Evolutionary conservation across 768 basidiomycete species (phyloP).

Genomic region (Coprinellus micaceus): DNA sequence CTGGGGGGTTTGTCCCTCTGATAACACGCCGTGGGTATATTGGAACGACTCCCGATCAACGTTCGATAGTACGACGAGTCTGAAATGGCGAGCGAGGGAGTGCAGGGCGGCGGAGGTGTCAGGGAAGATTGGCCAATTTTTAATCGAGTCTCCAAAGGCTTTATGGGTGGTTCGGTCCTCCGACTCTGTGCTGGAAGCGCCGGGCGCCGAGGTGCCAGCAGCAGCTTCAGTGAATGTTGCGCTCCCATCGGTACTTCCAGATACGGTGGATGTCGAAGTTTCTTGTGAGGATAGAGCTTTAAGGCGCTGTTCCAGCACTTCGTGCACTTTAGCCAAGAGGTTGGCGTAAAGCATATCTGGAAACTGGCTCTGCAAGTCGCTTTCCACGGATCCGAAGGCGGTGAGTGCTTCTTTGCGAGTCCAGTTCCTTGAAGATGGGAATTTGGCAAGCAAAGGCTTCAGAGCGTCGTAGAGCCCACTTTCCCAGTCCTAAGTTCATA

Average conservation of each 20-base stretch:
- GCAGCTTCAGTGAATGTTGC: too few species aligned
- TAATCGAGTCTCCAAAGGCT: conserved; percentile 59
- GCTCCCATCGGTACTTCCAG: conserved; percentile 13
- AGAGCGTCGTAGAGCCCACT: conserved; percentile 56
- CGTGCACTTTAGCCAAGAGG: conserved; percentile 50
- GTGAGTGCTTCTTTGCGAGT: conserved; percentile 48
- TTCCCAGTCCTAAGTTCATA: conserved; percentile 61
- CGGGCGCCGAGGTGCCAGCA: too few species aligned
- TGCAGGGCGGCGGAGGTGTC: conserved; percentile 62
- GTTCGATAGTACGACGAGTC: conserved; percentile 72
- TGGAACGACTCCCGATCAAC: conserved; percentile 65
- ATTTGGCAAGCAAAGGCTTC: conserved; percentile 45
- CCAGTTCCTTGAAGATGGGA: conserved; percentile 39
- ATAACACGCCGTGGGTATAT: conserved; percentile 54
- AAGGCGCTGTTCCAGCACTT: conserved; percentile 33
- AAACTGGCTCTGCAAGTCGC: conserved; percentile 52
- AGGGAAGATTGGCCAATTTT: conserved; percentile 61
- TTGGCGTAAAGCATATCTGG: conserved; percentile 59
- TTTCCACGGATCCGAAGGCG: conserved; percentile 52
- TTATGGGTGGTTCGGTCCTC: conserved; percentile 31
- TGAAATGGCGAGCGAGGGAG: conserved; percentile 57
- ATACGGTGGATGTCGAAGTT: conserved; percentile 14
- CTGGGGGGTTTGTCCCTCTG: conserved; percentile 28
- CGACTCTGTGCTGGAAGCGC: too few species aligned
- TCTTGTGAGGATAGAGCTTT: conserved; percentile 25